These are phyloP conservation scores for Zopfochytrium polystomum DNA, from an alignment of 371 early-diverging fungal species.

Conservation along the genomic window DNA sequence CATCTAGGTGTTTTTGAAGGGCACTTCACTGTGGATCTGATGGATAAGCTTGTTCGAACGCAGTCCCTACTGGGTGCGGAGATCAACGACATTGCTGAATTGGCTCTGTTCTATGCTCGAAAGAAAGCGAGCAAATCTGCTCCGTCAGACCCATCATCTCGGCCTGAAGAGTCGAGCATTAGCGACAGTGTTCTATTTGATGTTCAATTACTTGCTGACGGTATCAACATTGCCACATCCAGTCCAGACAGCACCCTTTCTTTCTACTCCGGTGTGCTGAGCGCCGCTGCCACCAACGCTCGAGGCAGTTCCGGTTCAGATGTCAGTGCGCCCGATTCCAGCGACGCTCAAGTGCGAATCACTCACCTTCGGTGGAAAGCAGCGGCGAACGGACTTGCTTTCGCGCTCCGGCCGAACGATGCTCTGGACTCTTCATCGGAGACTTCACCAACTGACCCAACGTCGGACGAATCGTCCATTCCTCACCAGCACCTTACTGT, in stretches of 20 bases:
- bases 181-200: slow-evolving; percentile 40
- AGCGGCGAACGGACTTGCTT: slow-evolving; percentile 12
- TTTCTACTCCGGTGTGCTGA: slow-evolving; percentile 35
- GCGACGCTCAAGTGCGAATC: neutral
- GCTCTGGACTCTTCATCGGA: too few relatives aligned
- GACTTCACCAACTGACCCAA: too few relatives aligned
- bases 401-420: slow-evolving; percentile 13
- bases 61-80: slow-evolving; percentile 76
- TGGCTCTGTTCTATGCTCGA: slow-evolving; percentile 53
- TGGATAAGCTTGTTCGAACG: slow-evolving; percentile 74
- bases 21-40: slow-evolving; percentile 64
- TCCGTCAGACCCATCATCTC: neutral
- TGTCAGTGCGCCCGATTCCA: neutral
- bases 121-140: neutral
- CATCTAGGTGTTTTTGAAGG: slow-evolving; percentile 64
- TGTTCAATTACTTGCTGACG: slow-evolving; percentile 60
- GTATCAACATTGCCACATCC: slow-evolving; percentile 61
- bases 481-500: too few relatives aligned
- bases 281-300: too few relatives aligned
- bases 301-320: too few relatives aligned
- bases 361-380: slow-evolving; percentile 18
- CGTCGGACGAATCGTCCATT: too few relatives aligned
- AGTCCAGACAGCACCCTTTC: slow-evolving; percentile 64
- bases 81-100: slow-evolving; percentile 72
- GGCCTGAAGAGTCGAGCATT: neutral